Conservation (phyloP, 139 green algal genomes). For the Tetraselmis chui region DNA sequence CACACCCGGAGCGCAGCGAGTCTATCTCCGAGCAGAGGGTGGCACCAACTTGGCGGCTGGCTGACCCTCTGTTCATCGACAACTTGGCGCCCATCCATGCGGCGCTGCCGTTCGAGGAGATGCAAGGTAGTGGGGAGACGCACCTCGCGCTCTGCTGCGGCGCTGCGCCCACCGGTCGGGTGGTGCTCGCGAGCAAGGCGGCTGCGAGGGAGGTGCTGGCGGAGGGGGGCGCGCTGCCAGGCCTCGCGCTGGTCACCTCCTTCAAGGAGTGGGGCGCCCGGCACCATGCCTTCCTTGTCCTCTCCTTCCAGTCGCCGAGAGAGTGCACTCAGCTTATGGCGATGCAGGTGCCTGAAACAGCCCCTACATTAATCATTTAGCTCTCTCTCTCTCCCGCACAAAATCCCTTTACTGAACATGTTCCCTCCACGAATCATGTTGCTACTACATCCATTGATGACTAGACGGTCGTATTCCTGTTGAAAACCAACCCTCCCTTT, state of each 20-base stretch:
- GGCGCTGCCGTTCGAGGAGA: not conserved
- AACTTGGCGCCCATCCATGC: not conserved
- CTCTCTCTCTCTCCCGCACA: no score
- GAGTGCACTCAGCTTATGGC: not conserved
- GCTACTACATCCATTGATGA: no score
- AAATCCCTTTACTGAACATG: no score
- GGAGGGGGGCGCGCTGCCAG: not conserved
- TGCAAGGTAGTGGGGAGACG: not conserved
- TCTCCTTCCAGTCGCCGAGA: not conserved
- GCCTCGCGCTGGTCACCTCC: not conserved
- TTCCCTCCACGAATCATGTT: no score
- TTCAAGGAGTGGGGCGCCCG: not conserved
- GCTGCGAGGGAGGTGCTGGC: not conserved
- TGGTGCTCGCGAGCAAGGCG: not conserved
- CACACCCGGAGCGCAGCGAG: no score
- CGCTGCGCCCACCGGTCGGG: not conserved
- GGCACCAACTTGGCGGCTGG: not conserved
- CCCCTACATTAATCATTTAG: no score
- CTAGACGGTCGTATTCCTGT: no score
- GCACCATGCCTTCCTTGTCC: not conserved
- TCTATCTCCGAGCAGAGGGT: no score
- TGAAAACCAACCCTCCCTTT: no score
- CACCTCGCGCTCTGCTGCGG: not conserved
- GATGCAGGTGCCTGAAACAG: not conserved
- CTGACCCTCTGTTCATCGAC: not conserved